These are phyloP conservation scores for Calocera cornea DNA, from an alignment of 768 basidiomycete species.

Conservation along the genomic window DNA sequence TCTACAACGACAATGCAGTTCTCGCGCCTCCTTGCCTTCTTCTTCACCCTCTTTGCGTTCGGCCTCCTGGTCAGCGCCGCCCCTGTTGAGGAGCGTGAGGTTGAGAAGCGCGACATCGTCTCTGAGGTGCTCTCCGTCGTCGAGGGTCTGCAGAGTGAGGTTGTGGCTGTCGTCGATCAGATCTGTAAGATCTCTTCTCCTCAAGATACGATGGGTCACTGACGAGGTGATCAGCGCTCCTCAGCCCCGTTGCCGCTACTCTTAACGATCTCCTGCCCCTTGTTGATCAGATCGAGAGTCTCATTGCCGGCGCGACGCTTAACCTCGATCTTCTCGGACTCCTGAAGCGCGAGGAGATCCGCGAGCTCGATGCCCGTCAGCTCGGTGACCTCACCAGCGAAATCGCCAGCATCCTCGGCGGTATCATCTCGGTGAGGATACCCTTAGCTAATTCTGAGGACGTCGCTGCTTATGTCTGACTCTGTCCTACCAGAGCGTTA, in stretches of 20 bases:
- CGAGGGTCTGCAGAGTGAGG: slow-evolving; percentile 15
- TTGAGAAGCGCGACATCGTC: slow-evolving; percentile 13
- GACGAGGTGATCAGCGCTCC: slow-evolving; percentile 15
- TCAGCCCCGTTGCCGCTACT: slow-evolving; percentile 18
- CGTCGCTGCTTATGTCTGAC: not conserved
- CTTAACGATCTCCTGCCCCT: slow-evolving; percentile 14
- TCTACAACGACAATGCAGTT: slow-evolving; percentile 1
- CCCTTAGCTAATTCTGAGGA: not conserved
- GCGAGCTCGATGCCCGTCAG: not conserved
- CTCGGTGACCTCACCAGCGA: slow-evolving; percentile 16
- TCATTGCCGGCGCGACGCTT: slow-evolving; percentile 15
- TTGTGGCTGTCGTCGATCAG: slow-evolving; percentile 16
- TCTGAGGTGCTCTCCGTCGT: slow-evolving; percentile 16
- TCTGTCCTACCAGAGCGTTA: not conserved
- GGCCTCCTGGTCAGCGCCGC: slow-evolving; percentile 3
- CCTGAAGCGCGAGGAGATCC: slow-evolving; percentile 1
- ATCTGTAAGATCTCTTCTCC: slow-evolving; percentile 14
- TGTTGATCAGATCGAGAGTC: slow-evolving; percentile 17
- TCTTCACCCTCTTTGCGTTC: slow-evolving; percentile 8
- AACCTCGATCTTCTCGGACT: not conserved
- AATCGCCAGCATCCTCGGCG: slow-evolving; percentile 17
- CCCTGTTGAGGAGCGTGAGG: not conserved
- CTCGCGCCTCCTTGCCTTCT: slow-evolving; percentile 6
- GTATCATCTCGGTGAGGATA: slow-evolving; percentile 13
- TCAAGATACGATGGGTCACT: slow-evolving; percentile 18